Percentiles rank a stretch among this genome's conserved stretches.
Evolutionary conservation across 106 monocot species (phyloP).

Genomic region (Vanilla planifolia): DNA sequence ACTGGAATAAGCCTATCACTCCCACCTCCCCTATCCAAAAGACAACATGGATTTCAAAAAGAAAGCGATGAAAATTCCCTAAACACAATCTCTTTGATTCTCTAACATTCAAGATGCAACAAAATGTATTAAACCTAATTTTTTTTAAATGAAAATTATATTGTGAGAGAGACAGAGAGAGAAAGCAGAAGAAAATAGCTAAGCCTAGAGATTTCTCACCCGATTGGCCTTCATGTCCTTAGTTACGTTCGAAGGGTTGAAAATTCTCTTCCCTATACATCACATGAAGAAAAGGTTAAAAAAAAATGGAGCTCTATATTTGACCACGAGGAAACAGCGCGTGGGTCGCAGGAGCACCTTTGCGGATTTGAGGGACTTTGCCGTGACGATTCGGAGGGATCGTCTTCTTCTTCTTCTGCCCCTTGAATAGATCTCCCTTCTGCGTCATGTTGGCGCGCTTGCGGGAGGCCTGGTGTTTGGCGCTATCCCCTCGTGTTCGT

Average conservation of each 20-base stretch:
- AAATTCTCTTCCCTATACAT: constrained; percentile 42
- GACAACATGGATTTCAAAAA: no score
- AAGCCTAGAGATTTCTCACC: constrained; percentile 18
- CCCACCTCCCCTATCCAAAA: no score
- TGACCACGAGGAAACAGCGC: background rate
- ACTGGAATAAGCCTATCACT: no score
- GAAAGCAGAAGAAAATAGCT: background rate
- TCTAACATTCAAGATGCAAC: no score
- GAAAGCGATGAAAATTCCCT: no score
- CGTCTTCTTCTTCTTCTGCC: constrained; percentile 48
- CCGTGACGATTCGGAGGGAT: constrained; percentile 72
- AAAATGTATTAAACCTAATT: no score
- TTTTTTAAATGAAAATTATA: no score
- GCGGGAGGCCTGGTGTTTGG: no score
- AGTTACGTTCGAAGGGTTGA: constrained; percentile 44
- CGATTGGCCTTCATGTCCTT: constrained; percentile 45
- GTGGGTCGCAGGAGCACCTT: constrained; percentile 22
- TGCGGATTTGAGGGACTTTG: constrained; percentile 32
- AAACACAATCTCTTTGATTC: no score
- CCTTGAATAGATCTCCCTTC: constrained; percentile 62
- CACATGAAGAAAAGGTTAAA: background rate
- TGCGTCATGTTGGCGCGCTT: constrained; percentile 41
- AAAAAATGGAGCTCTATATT: background rate
- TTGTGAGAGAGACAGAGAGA: background rate
- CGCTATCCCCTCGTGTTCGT: no score